Evolutionary conservation across 73 alveolate genomes (phyloP).

Genomic region (Urostyla sp.): DNA sequence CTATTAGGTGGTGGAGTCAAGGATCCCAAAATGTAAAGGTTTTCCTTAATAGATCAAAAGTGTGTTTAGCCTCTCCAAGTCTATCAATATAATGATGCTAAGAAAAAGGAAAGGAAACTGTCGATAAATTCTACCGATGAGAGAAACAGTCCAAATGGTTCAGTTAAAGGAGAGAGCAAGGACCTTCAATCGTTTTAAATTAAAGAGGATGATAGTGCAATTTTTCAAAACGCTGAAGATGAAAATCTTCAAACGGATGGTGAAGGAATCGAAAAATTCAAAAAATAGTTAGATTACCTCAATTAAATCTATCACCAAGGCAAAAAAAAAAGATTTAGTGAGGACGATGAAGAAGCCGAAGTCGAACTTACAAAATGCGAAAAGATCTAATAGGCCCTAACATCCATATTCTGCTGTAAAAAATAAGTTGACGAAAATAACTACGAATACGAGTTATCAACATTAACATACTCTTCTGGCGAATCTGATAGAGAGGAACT

Average conservation of each 20-base stretch:
- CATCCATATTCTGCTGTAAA: background rate
- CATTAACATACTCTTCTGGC: constrained; percentile 46
- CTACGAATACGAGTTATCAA: constrained; percentile 6
- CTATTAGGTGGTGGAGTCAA: too few relatives aligned
- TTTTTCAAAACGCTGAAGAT: background rate
- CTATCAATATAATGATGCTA: too few relatives aligned
- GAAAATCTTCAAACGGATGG: too few relatives aligned
- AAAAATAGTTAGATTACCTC: constrained; percentile 6
- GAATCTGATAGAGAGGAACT: constrained; percentile 26
- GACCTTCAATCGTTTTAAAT: background rate
- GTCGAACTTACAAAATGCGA: background rate
- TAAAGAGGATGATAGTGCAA: background rate
- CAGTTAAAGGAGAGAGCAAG: background rate
- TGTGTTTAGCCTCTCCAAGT: too few relatives aligned
- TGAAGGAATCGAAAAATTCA: too few relatives aligned
- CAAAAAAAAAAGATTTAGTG: background rate
- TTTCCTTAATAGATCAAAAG: too few relatives aligned
- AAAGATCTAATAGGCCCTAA: background rate
- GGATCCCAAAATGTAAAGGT: too few relatives aligned
- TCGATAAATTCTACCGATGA: too few relatives aligned
- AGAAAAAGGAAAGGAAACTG: too few relatives aligned
- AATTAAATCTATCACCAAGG: constrained; percentile 26
- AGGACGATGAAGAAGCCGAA: background rate
- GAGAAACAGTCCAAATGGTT: background rate
- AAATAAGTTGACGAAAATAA: constrained; percentile 19